Evolutionary conservation across 768 basidiomycete genomes (phyloP), one percentile per base, ranked within the genome.

Genomic region (Hemileccinum impolitum): DNA sequence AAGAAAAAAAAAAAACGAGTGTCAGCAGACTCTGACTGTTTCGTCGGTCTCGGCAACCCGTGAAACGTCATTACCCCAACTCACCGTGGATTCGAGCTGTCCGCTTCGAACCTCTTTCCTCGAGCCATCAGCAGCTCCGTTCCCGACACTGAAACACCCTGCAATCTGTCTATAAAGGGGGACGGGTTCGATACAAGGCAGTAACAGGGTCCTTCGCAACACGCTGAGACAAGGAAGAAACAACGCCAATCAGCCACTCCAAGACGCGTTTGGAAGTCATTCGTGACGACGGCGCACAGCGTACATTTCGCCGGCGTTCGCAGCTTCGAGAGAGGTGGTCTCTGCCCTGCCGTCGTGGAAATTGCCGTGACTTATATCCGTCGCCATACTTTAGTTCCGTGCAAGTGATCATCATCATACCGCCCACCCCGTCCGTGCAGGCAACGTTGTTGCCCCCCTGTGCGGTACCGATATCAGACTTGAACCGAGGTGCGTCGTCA

Each of bases 351-450:
- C 39, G 15, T 62, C 37, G 41, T 60, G 41, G 37, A 45, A 36
- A 34, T 26, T 58, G 31, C 52, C 39, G 39, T 48, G 32, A 48
- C 42, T 54, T 54, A 60, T 61, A 61, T 60, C 60, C 61, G 60
- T 57, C 42, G 7, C 23, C 19, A 18, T 19, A 26, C 34, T 59
- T 52, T 47, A 61, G 39, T 54, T 61, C 61, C 60, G 61, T 23
- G 32, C n/a, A n/a, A n/a, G n/a, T 13, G 39, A 23, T 23, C 23
- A 23, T 23, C 23, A 23, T 23, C 23, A 23, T 10, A n/a, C 34
- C 41, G 17, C 41, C 36, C 37, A 39, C 38, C 34, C n/a, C 6
- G 23, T 23, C 23, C 23, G 23, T 23, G 23, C 23, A 23, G 23
- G 37, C 15, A 49, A 30, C 19, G 11, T 12, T 42, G 19, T 36